Base-by-base conservation (phyloP, 129 eudicot species). In the Arctium minus region DNA sequence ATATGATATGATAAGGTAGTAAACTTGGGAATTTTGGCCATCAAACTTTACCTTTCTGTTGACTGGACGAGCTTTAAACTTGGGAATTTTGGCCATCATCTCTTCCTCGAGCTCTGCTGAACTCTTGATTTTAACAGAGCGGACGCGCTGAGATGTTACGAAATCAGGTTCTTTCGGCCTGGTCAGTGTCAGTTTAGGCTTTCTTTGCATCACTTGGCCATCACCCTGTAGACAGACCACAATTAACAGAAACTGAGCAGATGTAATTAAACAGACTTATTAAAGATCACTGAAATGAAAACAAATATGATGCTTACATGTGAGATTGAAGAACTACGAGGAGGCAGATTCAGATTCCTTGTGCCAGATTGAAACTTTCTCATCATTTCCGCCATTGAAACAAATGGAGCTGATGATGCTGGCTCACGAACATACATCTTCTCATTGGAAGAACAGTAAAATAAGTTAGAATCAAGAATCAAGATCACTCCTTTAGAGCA, bases 31-130 rank as follows among this genome's bases (percentile, higher is more conserved):
- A 33, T 33, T 33, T 33, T 33, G 36, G 36, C 36, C 1, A 33
- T 33, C 36, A 33, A 42, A 12, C 37, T 0, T 18, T 84, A 96
- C 99, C 97, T 93, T 96, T 85, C 90, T 83, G 84, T 96, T 96
- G 30, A 96, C 56, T 31, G 98, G 97, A 8, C 96, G 94, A 64
- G 99, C 99, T 85, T 92, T 96, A 39, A 96, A 96, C 81, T 96
- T 96, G 7, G 99, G 99, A 42, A 96, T 93, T 78, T 96, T 93
- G 17, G 97, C 94, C 99, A 96, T 93, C 96, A 92, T 88, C 80
- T 96, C 98, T 84, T 93, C 94, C 87, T 96, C 99, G 17, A 93
- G 71, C 79, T 96, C 99, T 0, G 89, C 95, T 31, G 97, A 89
- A 75, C 99, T 96, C 85, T 96, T 93, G 64, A 90, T 76, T 75